Evolutionary conservation across 495 filamentous ascomycete genomes (phyloP), one percentile per base, ranked within the genome.

Genomic region (Talaromyces nanjingensis): DNA sequence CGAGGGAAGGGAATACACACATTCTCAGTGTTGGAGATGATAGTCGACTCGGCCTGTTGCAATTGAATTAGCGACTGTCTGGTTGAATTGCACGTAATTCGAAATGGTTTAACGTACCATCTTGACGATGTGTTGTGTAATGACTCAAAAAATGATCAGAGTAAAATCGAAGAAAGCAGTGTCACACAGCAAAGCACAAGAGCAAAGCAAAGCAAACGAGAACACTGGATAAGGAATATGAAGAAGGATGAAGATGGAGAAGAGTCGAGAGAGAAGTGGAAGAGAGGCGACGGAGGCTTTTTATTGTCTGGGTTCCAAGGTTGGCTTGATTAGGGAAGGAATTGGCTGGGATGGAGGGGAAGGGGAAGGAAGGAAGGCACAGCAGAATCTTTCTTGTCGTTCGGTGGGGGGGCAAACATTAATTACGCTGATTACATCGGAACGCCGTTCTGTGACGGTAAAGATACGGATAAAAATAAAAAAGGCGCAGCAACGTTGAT

Each of bases 21-120:
- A 79, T 88, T 89, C 79, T 83, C 85, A 76, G 85, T 86, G 74
- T 89, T 87, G 77, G 86, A 89, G 77, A 88, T 72, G 75, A 74
- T 79, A 65, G 84, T 84, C 75, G 84, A 75, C 72, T 76, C 76
- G 70, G 79, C 78, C 83, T 82, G 68, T 42, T 64, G 60, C 33
- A 29, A 39, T 55, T 52, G 25, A 54, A 56, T 54, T 49, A 54
- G 45, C 47, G 34, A 34, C 22, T 62, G 39, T 22, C 24, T 49
- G 29, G 6, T 31, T 31, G 45, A 47, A n/a, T 49, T 20, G 45
- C 22, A 24, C 22, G 22, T 24, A 24, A 24, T 24, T 24, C 22
- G 22, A 24, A 24, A 24, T 24, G 2, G 22, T 1, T 24, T 24
- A 24, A 24, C 76, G 57, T 73, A 79, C 76, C 75, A 79, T 79